These are phyloP conservation scores for Pythium pectinolyticum DNA, from an alignment of 352 stramenopile genomes.

Conservation along the genomic window DNA sequence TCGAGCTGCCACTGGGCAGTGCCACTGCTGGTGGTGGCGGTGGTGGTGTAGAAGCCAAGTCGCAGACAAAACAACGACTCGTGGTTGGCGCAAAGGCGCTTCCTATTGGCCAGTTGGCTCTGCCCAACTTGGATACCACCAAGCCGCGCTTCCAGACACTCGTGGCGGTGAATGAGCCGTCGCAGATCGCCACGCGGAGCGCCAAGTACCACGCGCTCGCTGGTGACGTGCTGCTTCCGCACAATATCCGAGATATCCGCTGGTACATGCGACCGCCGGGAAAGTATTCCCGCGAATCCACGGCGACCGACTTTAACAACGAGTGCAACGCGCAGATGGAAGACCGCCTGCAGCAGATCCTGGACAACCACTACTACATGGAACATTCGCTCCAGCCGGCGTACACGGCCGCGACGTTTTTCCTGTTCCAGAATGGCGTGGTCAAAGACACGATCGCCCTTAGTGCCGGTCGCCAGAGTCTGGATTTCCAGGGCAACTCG, in stretches of 20 bases:
- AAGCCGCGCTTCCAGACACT: too few species aligned
- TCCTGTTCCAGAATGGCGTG: constrained; percentile 13
- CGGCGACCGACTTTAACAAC: not conserved
- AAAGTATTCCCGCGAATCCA: too few species aligned
- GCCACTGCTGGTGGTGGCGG: too few species aligned
- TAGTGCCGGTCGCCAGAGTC: not conserved
- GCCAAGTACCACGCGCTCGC: not conserved
- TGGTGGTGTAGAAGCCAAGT: too few species aligned
- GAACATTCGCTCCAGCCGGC: constrained; percentile 8
- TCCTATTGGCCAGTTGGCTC: too few species aligned
- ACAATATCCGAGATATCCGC: constrained; percentile 7
- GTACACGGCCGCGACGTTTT: constrained; percentile 13
- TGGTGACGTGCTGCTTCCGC: constrained; percentile 12
- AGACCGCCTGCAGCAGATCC: constrained; percentile 11
- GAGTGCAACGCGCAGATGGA: not conserved
- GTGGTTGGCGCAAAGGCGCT: too few species aligned
- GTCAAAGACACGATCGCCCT: constrained; percentile 5
- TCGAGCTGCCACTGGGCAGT: too few species aligned
- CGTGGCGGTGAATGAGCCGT: too few species aligned
- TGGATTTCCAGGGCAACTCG: constrained; percentile 13
- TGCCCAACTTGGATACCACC: too few species aligned
- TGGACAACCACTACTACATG: constrained; percentile 25
- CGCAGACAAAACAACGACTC: too few species aligned
- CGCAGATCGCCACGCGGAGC: too few species aligned
- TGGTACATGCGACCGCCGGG: not conserved